Conservation (phyloP, 2,329 filamentous ascomycete species). For the Elsinoe fawcettii region DNA sequence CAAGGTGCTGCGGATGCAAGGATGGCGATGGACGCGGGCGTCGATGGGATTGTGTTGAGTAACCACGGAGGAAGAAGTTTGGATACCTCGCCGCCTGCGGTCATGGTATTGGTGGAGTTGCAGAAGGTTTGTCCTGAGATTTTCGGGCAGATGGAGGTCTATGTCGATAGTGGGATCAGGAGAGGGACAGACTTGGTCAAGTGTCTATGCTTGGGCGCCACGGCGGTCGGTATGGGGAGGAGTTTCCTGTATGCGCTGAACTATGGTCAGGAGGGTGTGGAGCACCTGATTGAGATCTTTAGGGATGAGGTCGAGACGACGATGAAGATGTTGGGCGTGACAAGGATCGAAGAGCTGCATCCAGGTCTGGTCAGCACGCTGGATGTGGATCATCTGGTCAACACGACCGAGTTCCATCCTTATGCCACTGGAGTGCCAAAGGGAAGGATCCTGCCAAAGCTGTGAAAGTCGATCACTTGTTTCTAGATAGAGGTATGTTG, state of each 20-base stretch:
- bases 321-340: slow-evolving; percentile 59
- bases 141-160: slow-evolving; percentile 53
- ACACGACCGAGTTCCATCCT: slow-evolving; percentile 3
- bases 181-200: slow-evolving; percentile 61
- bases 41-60: slow-evolving; percentile 41
- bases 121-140: slow-evolving; percentile 54
- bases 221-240: slow-evolving; percentile 54
- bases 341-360: slow-evolving; percentile 52
- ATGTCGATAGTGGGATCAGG: slow-evolving; percentile 58
- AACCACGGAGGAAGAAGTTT: slow-evolving; percentile 49
- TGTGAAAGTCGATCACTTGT: neutral
- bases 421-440: neutral
- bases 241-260: slow-evolving; percentile 53
- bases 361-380: slow-evolving; percentile 52
- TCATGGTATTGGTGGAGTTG: slow-evolving; percentile 56
- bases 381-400: slow-evolving; percentile 46
- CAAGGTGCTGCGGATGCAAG: slow-evolving; percentile 36
- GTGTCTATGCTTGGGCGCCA: slow-evolving; percentile 57
- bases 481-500: neutral
- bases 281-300: slow-evolving; percentile 38
- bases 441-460: neutral
- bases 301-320: slow-evolving; percentile 55
- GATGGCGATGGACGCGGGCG: slow-evolving; percentile 35
- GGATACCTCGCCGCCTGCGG: slow-evolving; percentile 45
- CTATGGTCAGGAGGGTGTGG: slow-evolving; percentile 49